Conservation (phyloP, 129 eudicot genomes). For the Glebionis coronaria region DNA sequence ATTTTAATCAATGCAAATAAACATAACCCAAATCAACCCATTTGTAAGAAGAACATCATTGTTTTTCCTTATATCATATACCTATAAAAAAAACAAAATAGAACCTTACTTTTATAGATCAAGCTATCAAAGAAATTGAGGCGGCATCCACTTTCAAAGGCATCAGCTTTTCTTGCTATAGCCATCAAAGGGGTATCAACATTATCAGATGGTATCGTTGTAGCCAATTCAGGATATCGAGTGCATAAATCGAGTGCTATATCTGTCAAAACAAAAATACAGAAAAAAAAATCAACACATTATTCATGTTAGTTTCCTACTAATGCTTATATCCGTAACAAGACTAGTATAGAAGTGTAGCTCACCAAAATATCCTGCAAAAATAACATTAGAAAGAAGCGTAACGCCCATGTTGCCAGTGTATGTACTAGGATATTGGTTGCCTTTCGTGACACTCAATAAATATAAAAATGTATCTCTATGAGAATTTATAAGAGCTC, state of each 20-base stretch:
- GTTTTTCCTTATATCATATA: background rate
- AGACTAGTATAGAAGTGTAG: background rate
- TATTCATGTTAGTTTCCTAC: slow-evolving; percentile 6
- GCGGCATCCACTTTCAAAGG: slow-evolving; percentile 44
- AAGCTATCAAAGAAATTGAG: slow-evolving; percentile 32
- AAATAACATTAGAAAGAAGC: slow-evolving; percentile 34
- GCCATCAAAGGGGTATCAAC: slow-evolving; percentile 39
- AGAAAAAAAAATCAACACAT: background rate
- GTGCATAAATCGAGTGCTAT: slow-evolving; percentile 36
- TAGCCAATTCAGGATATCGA: slow-evolving; percentile 41
- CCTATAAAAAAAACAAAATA: slow-evolving; percentile 5
- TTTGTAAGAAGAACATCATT: background rate
- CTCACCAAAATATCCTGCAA: slow-evolving; percentile 42
- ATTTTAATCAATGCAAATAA: too few relatives aligned
- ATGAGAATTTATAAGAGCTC: slow-evolving; percentile 37
- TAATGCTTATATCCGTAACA: background rate
- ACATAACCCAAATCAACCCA: background rate
- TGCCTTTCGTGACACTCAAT: slow-evolving; percentile 33
- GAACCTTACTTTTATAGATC: slow-evolving; percentile 32
- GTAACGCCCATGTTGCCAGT: slow-evolving; percentile 32
- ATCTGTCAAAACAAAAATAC: slow-evolving; percentile 22
- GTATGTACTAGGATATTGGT: slow-evolving; percentile 35
- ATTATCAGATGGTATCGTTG: slow-evolving; percentile 35
- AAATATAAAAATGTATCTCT: slow-evolving; percentile 34
- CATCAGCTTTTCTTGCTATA: slow-evolving; percentile 43